Evolutionary conservation across 345 rosid genomes (phyloP), one percentile per base, ranked within the genome.

Genomic region (Theobroma cacao): DNA sequence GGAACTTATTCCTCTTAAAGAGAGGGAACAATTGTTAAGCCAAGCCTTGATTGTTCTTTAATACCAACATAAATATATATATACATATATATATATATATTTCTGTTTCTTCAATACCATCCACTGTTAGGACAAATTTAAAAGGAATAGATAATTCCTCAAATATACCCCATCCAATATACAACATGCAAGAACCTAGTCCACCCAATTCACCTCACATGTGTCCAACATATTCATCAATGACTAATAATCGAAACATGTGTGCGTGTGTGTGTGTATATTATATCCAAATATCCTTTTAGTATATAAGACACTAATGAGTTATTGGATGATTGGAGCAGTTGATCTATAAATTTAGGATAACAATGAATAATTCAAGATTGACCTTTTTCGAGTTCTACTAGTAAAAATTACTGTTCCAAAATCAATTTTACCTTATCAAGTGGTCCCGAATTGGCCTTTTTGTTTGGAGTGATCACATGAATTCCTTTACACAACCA

Each of bases 381-480:
- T 72, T 50, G 31, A 72, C 20, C 75, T 53, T 22, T 72, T 72
- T 2, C 60, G 7, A 13, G 26, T 31, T 52, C 17, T 71, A 50
- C 9, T 31, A 20, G 47, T 62, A 61, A n/a, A 17, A 72, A 73
- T 47, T 41, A 47, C 8, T 3, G 20, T 11, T 17, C 0, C 34
- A 77, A 47, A 33, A 62, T 20, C 13, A 48, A 58, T 28, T 7
- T 18, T 82, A 94, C 99, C 90, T 85, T 91, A 83, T 94, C 98
- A 78, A 97, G 98, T n/a, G 99, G 98, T 62, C 99, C 99, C 43
- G 99, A 97, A 86, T 97, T 97, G 28, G 98, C 98, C 82, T 87
- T 97, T 85, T 97, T 97, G 82, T 97, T 97, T 17, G 98, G 99
- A 59, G 99, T 94, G 77, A 97, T 91, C 65, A 97, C 94, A 75